Evolutionary conservation across 768 basidiomycete genomes (phyloP).

Genomic region (Tremella mesenterica): DNA sequence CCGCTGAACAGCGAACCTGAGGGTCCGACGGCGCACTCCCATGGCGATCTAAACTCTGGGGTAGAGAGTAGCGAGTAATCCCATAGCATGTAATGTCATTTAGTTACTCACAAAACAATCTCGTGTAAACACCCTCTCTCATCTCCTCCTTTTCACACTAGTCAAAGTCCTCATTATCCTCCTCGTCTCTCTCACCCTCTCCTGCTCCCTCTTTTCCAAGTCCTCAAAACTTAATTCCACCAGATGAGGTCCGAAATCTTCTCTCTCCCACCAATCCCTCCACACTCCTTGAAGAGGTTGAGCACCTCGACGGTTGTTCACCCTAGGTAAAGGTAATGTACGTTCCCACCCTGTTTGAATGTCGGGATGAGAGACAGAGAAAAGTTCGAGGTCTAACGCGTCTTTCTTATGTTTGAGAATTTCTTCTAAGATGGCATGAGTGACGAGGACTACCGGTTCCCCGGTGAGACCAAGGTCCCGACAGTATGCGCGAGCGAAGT

Average conservation of each 20-base stretch:
- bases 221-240: constrained; percentile 83
- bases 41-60: no score
- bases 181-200: constrained; percentile 51
- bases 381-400: constrained; percentile 85
- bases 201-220: constrained; percentile 74
- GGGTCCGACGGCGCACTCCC: no score
- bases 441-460: constrained; percentile 77
- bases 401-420: constrained; percentile 91
- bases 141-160: constrained; percentile 13
- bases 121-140: no score
- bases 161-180: constrained; percentile 24
- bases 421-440: constrained; percentile 92
- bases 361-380: constrained; percentile 54
- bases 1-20: no score
- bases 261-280: constrained; percentile 89
- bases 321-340: constrained; percentile 50
- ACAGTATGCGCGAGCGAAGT: constrained; percentile 70
- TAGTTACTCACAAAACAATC: no score
- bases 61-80: no score
- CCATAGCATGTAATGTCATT: no score
- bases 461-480: constrained; percentile 78
- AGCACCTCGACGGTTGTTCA: constrained; percentile 59
- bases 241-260: constrained; percentile 80
- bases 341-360: constrained; percentile 57
- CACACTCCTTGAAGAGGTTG: constrained; percentile 78